Evolutionary conservation across 352 stramenopile species (phyloP), one percentile per base, ranked within the genome.

Genomic region (Globisporangium sylvaticum): DNA sequence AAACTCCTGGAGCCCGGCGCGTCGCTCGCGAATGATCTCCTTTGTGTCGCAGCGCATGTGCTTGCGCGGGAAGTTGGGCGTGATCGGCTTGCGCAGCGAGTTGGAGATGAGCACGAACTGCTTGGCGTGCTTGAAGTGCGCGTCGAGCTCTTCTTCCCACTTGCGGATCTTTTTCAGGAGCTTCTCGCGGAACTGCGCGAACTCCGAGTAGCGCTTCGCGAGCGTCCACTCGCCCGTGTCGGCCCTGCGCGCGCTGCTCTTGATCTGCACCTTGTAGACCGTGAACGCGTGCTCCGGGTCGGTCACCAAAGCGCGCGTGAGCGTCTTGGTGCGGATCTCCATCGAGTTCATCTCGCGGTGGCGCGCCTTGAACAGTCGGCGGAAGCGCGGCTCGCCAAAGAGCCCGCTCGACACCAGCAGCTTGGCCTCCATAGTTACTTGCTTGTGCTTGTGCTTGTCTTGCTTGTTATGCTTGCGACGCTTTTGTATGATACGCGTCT

Each of bases 131-230:
- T 48, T 50, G 31, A 52, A 59, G 32, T 58, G 53, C 22, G 78
- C 74, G 34, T 73, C 46, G 64, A 25, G 72, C 58, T 29, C 46
- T 9, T 27, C 46, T 27, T 89, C 76, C 79, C 77, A 87, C 58
- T 70, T 66, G 63, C 81, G 53, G 52, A 89, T 77, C 53, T 75
- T 66, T 63, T 82, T 73, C 50, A 88, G 64, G 61, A 90, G 67
- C 25, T 67, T 62, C 44, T 77, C 62, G 32, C 81, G 84, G 62
- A 90, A 87, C 46, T 63, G 50, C 50, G 77, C 80, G 68, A 88
- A 92, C 70, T 92, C 80, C 20, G 81, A 90, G 66, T 87, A 92
- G 44, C 84, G 78, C 62, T 87, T 87, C 58, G 72, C 67, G 48
- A 92, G 64, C 37, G 73, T 66, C 84, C 81, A 92, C 73, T 74